A percentile compares a stretch with the other conserved stretches of the same genome.
These are phyloP conservation scores for Solanum chiquidenum DNA, from an alignment of 257 asterid genomes.

Conservation along the genomic window DNA sequence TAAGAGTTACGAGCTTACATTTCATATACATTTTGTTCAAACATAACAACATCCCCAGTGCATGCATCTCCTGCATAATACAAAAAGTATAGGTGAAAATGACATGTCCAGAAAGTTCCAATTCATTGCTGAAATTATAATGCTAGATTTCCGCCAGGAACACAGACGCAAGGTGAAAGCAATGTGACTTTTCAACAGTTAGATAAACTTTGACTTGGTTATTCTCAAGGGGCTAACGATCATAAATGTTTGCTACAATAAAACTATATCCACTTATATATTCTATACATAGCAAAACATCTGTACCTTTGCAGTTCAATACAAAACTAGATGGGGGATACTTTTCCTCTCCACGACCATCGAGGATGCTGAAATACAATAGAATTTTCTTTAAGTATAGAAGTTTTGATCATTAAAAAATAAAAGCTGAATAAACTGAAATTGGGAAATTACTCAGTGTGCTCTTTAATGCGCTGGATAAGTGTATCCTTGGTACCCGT, in stretches of 20 bases:
- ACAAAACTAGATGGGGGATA: conserved; percentile 73
- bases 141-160: background rate
- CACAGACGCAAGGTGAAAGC: background rate
- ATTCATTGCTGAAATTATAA: background rate
- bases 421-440: background rate
- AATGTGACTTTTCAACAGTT: background rate
- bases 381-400: background rate
- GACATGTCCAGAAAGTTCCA: background rate
- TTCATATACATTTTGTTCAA: conserved; percentile 85
- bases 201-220: background rate
- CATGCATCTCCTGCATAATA: conserved; percentile 78
- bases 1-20: conserved; percentile 32
- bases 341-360: conserved; percentile 68
- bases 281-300: background rate
- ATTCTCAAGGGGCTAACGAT: background rate
- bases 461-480: conserved; percentile 66
- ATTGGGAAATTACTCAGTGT: conserved; percentile 38
- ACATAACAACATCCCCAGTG: conserved; percentile 73
- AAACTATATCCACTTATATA: background rate
- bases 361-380: conserved; percentile 34
- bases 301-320: conserved; percentile 71
- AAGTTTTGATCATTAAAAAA: background rate
- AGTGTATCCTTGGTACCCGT: conserved; percentile 63
- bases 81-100: background rate
- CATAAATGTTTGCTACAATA: background rate